phyloP scores from a whole-genome alignment of 1,284 basidiomycete genomes.

The Leccinum pseudoinsigne region DNA sequence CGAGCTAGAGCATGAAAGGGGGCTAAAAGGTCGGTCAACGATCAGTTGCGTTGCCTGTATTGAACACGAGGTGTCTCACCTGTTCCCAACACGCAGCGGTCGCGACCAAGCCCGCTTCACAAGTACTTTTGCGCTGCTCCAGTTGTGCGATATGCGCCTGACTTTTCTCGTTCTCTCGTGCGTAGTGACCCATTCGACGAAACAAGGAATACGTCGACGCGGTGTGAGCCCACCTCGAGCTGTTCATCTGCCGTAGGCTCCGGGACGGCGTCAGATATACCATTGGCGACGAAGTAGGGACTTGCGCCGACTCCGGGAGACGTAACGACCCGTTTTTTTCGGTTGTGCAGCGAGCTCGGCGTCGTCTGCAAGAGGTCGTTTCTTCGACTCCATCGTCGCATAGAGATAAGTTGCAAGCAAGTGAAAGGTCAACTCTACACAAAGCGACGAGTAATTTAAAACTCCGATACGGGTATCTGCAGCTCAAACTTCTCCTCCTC shows the following conservation, averaged over 20 bases:
- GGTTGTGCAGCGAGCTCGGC: constrained; percentile 44
- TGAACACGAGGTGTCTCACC: constrained; percentile 43
- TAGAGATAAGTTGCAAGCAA: constrained; percentile 16
- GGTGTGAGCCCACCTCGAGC: constrained; percentile 60
- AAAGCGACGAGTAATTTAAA: constrained; percentile 21
- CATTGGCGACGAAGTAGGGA: constrained; percentile 50
- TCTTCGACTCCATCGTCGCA: constrained; percentile 57
- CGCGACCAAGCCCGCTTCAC: constrained; percentile 78
- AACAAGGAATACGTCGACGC: constrained; percentile 64
- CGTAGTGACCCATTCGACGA: constrained; percentile 89
- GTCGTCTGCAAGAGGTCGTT: constrained; percentile 60
- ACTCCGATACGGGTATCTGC: constrained; percentile 28
- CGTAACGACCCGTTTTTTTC: constrained; percentile 66
- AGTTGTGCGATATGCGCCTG: constrained; percentile 68
- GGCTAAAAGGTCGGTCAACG: neutral
- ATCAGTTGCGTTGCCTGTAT: constrained; percentile 2
- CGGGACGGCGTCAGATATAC: constrained; percentile 40
- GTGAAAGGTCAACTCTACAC: constrained; percentile 1
- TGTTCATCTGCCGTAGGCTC: constrained; percentile 63
- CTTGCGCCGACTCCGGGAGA: constrained; percentile 49
- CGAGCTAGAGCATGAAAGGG: constrained; percentile 45
- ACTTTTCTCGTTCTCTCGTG: constrained; percentile 76
- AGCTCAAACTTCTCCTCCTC: constrained; percentile 37
- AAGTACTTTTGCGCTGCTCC: constrained; percentile 70
- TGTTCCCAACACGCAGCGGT: constrained; percentile 91